phyloP scores from a whole-genome alignment of 2,329 filamentous ascomycete genomes.

The Tolypocladium endophyticum region DNA sequence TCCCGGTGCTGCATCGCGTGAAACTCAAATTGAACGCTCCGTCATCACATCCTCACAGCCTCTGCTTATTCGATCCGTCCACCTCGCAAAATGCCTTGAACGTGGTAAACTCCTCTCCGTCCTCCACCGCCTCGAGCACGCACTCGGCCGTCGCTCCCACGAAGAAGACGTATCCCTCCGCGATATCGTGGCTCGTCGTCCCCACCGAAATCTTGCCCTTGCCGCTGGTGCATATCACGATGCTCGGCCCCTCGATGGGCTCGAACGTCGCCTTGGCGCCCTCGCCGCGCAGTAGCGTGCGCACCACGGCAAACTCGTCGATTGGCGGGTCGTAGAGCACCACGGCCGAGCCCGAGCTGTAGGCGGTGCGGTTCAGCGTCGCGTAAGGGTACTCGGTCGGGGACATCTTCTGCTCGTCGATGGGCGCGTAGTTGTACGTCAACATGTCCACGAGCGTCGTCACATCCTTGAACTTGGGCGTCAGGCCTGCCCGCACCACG shows the following conservation, averaged over 20 bases:
- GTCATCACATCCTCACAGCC: constrained; percentile 9
- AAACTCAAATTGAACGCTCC: too few species aligned
- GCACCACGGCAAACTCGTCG: constrained; percentile 87
- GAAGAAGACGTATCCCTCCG: constrained; percentile 67
- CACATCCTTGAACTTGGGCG: constrained; percentile 97
- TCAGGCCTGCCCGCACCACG: constrained; percentile 92
- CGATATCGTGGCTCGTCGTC: constrained; percentile 63
- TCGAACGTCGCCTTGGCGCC: constrained; percentile 85
- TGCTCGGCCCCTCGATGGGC: constrained; percentile 75
- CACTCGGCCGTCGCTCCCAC: constrained; percentile 82
- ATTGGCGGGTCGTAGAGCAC: constrained; percentile 90
- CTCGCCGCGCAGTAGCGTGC: constrained; percentile 59
- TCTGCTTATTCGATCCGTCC: constrained; percentile 29
- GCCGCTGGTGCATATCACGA: constrained; percentile 82
- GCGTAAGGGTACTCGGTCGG: constrained; percentile 79
- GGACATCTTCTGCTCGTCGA: constrained; percentile 86
- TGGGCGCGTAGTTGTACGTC: constrained; percentile 91
- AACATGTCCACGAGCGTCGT: constrained; percentile 79
- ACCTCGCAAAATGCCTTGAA: constrained; percentile 95
- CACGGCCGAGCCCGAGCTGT: constrained; percentile 63
- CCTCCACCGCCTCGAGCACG: constrained; percentile 57
- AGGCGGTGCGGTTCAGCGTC: constrained; percentile 70
- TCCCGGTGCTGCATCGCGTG: neutral
- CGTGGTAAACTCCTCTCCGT: constrained; percentile 65
- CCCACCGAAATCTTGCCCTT: constrained; percentile 78